Base-by-base conservation (phyloP, 2,329 filamentous ascomycete genomes). In the Pseudocercospora musae region DNA sequence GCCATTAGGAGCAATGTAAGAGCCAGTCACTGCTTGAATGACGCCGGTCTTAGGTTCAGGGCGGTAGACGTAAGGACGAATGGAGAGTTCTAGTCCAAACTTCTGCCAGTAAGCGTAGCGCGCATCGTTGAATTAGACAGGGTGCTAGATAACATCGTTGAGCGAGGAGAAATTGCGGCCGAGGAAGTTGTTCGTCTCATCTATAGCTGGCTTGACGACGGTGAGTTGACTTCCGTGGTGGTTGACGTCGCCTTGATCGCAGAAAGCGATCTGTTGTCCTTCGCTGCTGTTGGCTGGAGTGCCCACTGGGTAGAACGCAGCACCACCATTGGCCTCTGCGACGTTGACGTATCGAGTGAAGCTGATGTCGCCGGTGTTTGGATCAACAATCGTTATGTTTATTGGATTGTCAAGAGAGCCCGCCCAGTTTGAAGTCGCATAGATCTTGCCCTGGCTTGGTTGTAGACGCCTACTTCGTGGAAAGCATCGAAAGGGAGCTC, bases 151-250 rank as follows among this genome's bases (percentile, higher is more conserved):
- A 0, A 84, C 77, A 59, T 88, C 85, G 67, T 87, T 87, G 8
- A 86, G 71, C 0, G 83, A 86, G 69, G 81, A 85, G 73, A 87
- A 87, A 61, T 85, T 76, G 79, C 84, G 79, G n/a, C 86, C 85
- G 31, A 84, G 82, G 71, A 79, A 88, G 72, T 83, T 86, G 70
- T 85, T 60, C 10, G 62, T 70, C 4, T 60, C 65, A 55, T 72
- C 71, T 5, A 60, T 71, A 2, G 66, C 65, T 2, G 73, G 69
- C 55, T 74, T 64, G 49, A 74, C 69, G 9, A 71, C 55, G 0
- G 68, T 68, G 4, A 75, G 65, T 46, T 70, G 65, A 5, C 72
- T 70, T 8, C 69, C 65, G 29, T 67, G 59, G 25, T 64, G 63
- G 21, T 23, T 48, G 50, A 70, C 49, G 54, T 74, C 69, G 46